Conservation (phyloP, 805 yeast genomes). For the Teunomyces tritomae region DNA sequence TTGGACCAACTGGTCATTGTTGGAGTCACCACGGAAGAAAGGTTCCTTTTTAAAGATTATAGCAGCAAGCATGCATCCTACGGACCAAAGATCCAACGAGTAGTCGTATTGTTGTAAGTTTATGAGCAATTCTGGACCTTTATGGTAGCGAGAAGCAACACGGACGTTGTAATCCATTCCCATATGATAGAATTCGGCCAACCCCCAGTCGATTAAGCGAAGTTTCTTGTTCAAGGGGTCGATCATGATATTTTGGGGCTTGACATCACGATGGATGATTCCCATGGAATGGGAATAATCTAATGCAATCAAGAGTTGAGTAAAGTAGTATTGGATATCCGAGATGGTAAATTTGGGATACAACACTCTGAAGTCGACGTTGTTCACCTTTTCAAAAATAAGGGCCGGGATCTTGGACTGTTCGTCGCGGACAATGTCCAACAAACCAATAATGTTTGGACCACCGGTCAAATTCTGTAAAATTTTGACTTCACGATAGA, state of each 20-base stretch:
- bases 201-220: conserved; percentile 91
- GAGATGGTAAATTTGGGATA: conserved; percentile 73
- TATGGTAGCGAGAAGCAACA: conserved; percentile 89
- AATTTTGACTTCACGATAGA: conserved; percentile 84
- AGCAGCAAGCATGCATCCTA: conserved; percentile 90
- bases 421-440: conserved; percentile 81
- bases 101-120: conserved; percentile 88
- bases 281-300: conserved; percentile 94
- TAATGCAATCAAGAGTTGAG: conserved; percentile 75
- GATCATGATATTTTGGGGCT: conserved; percentile 95
- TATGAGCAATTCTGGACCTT: conserved; percentile 88
- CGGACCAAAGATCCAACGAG: conserved; percentile 90
- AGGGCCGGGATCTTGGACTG: conserved; percentile 81
- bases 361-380: conserved; percentile 76
- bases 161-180: conserved; percentile 89
- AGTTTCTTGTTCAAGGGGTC: conserved; percentile 71
- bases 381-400: conserved; percentile 79
- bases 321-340: conserved; percentile 82
- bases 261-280: conserved; percentile 92
- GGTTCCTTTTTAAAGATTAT: conserved; percentile 90
- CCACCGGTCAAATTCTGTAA: conserved; percentile 83
- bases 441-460: conserved; percentile 72
- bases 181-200: conserved; percentile 90
- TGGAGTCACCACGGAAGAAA: conserved; percentile 86
- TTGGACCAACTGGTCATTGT: conserved; percentile 87